Conservation (phyloP, 805 yeast species). For the Millerozyma acaciae region DNA sequence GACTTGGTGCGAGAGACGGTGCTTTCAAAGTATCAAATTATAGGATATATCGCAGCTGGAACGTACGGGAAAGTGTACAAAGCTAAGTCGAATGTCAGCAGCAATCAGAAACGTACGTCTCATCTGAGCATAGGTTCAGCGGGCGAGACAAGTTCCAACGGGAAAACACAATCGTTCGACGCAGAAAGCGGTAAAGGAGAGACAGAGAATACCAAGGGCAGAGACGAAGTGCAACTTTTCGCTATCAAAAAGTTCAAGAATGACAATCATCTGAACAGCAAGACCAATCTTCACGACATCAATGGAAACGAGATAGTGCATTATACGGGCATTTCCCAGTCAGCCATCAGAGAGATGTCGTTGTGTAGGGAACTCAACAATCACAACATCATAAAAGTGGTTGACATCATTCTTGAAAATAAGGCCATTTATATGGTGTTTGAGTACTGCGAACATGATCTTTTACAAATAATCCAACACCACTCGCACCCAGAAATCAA, state of each 20-base stretch:
- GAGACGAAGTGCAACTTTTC: conserved; percentile 36
- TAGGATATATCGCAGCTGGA: conserved; percentile 98
- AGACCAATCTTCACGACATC: conserved; percentile 32
- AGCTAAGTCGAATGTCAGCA: conserved; percentile 51
- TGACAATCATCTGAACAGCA: conserved; percentile 47
- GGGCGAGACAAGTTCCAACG: conserved; percentile 7
- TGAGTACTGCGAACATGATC: conserved; percentile 94
- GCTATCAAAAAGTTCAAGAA: conserved; percentile 96
- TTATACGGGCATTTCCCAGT: conserved; percentile 93
- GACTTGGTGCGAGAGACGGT: conserved; percentile 71
- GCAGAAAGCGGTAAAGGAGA: conserved; percentile 6
- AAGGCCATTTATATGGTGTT: conserved; percentile 92
- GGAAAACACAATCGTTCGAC: neutral
- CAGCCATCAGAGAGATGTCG: conserved; percentile 95
- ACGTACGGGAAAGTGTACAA: conserved; percentile 95
- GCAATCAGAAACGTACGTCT: conserved; percentile 1
- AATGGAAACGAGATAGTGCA: conserved; percentile 84
- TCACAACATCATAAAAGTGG: conserved; percentile 71
- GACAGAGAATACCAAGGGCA: conserved; percentile 5
- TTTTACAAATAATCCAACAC: conserved; percentile 87
- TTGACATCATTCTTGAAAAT: conserved; percentile 81
- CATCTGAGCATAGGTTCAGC: conserved; percentile 7
- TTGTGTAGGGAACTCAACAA: conserved; percentile 83
- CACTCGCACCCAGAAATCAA: conserved; percentile 87
- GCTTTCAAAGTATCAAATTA: conserved; percentile 76